Evolutionary conservation across 352 stramenopile species (phyloP).

Genomic region (Globisporangium splendens): DNA sequence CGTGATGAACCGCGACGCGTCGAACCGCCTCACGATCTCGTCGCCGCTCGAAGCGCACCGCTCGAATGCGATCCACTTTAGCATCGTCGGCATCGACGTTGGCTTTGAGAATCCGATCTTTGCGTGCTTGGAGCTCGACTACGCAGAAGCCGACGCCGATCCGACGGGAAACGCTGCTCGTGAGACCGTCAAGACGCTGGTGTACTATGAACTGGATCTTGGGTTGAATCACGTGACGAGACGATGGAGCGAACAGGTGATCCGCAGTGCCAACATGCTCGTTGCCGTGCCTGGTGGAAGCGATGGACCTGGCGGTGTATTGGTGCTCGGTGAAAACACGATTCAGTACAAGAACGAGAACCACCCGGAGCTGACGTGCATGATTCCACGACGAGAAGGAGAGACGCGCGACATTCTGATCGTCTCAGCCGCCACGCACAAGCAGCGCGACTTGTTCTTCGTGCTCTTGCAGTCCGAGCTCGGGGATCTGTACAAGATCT

Average conservation of each 20-base stretch:
- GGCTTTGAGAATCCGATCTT: slow-evolving; percentile 99
- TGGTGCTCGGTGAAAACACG: slow-evolving; percentile 96
- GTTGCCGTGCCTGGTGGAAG: slow-evolving; percentile 85
- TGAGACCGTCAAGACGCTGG: slow-evolving; percentile 91
- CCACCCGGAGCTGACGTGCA: slow-evolving; percentile 72
- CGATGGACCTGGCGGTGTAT: slow-evolving; percentile 89
- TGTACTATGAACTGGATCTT: slow-evolving; percentile 99
- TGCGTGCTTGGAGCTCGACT: slow-evolving; percentile 95
- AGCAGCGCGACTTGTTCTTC: slow-evolving; percentile 96
- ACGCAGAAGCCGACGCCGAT: slow-evolving; percentile 86
- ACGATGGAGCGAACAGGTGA: slow-evolving; percentile 89
- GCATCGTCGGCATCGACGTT: slow-evolving; percentile 94
- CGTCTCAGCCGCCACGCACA: slow-evolving; percentile 90
- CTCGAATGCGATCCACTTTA: slow-evolving; percentile 93
- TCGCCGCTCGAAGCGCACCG: slow-evolving; percentile 98
- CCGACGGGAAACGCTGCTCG: slow-evolving; percentile 56
- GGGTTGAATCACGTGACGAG: slow-evolving; percentile 99
- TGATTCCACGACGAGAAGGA: slow-evolving; percentile 75
- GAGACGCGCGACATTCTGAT: slow-evolving; percentile 89
- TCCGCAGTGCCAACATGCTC: slow-evolving; percentile 92
- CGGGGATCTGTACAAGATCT: slow-evolving; percentile 99
- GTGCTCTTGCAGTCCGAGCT: slow-evolving; percentile 97
- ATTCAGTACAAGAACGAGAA: slow-evolving; percentile 97
- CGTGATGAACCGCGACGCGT: slow-evolving; percentile 96
- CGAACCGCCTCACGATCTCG: slow-evolving; percentile 94